A percentile compares a stretch with the other conserved stretches of the same genome.
These are phyloP conservation scores for Falciphora oryzae DNA, from an alignment of 2,329 filamentous ascomycete genomes.

Conservation along the genomic window DNA sequence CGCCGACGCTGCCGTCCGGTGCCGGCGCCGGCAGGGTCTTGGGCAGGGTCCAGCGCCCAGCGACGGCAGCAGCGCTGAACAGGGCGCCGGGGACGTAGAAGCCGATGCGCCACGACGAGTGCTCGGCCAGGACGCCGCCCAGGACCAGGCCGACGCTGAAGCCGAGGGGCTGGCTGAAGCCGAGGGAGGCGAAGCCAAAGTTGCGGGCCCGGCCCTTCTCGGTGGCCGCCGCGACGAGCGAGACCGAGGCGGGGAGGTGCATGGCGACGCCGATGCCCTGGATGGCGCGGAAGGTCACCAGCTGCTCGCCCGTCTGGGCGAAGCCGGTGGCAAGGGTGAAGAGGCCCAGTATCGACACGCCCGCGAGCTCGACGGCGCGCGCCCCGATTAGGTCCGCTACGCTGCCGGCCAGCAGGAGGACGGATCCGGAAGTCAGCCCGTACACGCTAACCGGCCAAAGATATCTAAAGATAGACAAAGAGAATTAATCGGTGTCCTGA, in stretches of 20 bases:
- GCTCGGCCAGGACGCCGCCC: conserved; percentile 41
- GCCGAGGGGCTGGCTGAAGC: conserved; percentile 40
- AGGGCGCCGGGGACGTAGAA: conserved; percentile 36
- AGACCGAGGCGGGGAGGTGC: conserved; percentile 29
- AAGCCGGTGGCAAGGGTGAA: conserved; percentile 28
- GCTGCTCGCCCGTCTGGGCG: conserved; percentile 23
- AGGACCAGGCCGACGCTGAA: conserved; percentile 46
- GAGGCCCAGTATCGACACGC: conserved; percentile 24
- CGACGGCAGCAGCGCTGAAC: conserved; percentile 27
- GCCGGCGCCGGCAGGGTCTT: conserved; percentile 14
- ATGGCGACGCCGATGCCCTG: conserved; percentile 33
- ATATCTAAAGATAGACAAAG: not conserved
- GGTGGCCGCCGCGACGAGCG: conserved; percentile 27
- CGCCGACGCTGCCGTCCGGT: not conserved
- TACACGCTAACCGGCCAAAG: conserved; percentile 31
- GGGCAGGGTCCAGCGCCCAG: conserved; percentile 32
- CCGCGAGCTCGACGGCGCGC: conserved; percentile 26
- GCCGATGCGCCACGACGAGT: conserved; percentile 38
- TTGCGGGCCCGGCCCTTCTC: conserved; percentile 30
- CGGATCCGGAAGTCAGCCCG: conserved; percentile 29
- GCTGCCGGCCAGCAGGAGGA: conserved; percentile 32
- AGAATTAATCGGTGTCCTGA: not conserved
- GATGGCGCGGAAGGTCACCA: conserved; percentile 32
- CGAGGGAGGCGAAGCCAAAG: conserved; percentile 36
- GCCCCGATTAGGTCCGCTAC: conserved; percentile 32